Evolutionary conservation across 176 grass and related monocot genomes (phyloP), one percentile per base, ranked within the genome.

Genomic region (Oropetium thomaeum): DNA sequence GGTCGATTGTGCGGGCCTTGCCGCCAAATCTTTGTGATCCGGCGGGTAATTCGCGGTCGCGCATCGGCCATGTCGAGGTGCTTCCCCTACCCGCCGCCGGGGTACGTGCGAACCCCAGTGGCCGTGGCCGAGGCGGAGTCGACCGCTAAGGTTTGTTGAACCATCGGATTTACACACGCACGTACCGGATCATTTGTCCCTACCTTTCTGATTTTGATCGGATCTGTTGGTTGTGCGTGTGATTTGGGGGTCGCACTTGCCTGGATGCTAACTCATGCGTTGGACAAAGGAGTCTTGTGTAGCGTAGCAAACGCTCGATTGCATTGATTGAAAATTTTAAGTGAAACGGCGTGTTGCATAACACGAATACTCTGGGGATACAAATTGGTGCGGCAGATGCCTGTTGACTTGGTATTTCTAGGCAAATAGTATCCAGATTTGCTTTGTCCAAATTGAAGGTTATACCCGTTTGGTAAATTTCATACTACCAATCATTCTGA

Each of bases 161-260:
- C 80, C 69, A 63, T 88, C 86, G 81, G 86, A 88, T 88, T 88
- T 88, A 69, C 80, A 88, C 86, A 79, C 86, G 81, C 86, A 79
- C 75, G n/a, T 88, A 53, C 75, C 75, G 60, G 85, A 82, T 87
- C 85, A 20, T 87, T 67, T 78, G 68, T 31, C 74, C 74, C 54
- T 81, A 55, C 74, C 74, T 88, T 5, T 43, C 53, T 74, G 86
- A 69, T 79, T 88, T 67, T 43, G 53, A 74, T 63, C 80, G 63
- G 81, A 88, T 79, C 75, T 83, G 51, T 75, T 67, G 80, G 34
- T 79, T 82, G 86, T 63, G 69, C 86, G 69, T 79, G 69, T 62
- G 62, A 75, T 79, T 54, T 63, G 80, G 86, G 85, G 35, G 34
- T 69, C 75, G 75, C 75, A 54, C 63, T 57, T 58, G 38, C 14